These are phyloP conservation scores for Calophaca sinica DNA, from an alignment of 306 rosid species.

Conservation along the genomic window DNA sequence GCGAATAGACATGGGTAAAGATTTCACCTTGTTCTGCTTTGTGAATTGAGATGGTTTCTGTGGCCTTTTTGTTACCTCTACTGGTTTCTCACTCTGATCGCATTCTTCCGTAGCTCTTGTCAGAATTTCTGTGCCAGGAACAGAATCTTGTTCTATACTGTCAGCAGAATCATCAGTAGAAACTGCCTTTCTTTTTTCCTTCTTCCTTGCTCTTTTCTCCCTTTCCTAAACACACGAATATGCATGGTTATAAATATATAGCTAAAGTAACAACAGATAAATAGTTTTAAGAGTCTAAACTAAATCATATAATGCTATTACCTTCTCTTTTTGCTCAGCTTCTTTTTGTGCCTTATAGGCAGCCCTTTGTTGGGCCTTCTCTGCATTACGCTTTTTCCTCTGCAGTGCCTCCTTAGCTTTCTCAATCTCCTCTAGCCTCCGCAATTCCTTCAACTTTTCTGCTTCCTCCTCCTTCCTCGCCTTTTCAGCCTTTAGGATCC, in stretches of 20 bases:
- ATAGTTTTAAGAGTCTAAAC: neutral
- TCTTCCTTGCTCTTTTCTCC: conserved; percentile 76
- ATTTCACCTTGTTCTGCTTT: conserved; percentile 64
- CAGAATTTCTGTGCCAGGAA: conserved; percentile 51
- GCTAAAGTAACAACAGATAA: conserved; percentile 29
- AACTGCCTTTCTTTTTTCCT: conserved; percentile 70
- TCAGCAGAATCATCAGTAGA: conserved; percentile 45
- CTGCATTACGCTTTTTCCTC: conserved; percentile 75
- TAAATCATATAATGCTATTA: conserved; percentile 39
- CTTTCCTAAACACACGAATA: conserved; percentile 59
- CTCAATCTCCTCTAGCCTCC: conserved; percentile 75
- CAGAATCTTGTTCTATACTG: conserved; percentile 55
- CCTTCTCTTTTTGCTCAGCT: conserved; percentile 90
- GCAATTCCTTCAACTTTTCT: conserved; percentile 71
- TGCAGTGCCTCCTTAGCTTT: conserved; percentile 83
- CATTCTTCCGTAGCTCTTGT: conserved; percentile 44
- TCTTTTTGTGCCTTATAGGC: conserved; percentile 77
- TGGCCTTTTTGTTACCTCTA: conserved; percentile 54
- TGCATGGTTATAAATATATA: conserved; percentile 24
- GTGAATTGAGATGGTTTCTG: conserved; percentile 61
- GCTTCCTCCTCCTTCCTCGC: conserved; percentile 74
- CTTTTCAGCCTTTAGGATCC: conserved; percentile 69
- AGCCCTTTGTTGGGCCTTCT: conserved; percentile 80
- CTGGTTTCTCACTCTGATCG: conserved; percentile 57
- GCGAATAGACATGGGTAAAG: conserved; percentile 73